These are phyloP conservation scores for Fusarium subtropicale DNA, from an alignment of 2,329 filamentous ascomycete genomes.

Conservation along the genomic window DNA sequence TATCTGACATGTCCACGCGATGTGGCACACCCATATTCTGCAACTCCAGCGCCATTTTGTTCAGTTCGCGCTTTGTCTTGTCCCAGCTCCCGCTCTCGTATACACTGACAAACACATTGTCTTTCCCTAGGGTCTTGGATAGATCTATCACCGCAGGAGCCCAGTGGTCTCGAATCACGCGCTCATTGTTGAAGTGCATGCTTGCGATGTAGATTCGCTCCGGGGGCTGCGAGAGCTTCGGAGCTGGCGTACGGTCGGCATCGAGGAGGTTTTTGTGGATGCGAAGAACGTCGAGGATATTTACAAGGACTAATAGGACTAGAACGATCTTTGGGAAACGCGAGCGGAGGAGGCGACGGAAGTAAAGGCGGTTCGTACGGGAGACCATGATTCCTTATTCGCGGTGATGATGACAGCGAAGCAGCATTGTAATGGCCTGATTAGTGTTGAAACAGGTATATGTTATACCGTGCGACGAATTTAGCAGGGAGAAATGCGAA, in stretches of 20 bases:
- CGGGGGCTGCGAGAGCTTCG: conserved; percentile 45
- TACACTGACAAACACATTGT: conserved; percentile 76
- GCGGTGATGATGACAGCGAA: conserved; percentile 34
- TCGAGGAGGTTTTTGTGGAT: conserved; percentile 52
- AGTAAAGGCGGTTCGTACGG: conserved; percentile 49
- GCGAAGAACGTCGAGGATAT: conserved; percentile 55
- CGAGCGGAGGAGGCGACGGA: conserved; percentile 55
- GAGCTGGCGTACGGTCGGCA: conserved; percentile 42
- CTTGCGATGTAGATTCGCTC: conserved; percentile 73
- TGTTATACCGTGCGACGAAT: neutral
- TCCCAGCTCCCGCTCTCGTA: conserved; percentile 78
- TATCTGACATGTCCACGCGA: conserved; percentile 67
- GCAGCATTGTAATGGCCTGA: conserved; percentile 37
- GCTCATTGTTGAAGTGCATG: conserved; percentile 75
- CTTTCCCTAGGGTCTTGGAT: conserved; percentile 65
- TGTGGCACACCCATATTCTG: conserved; percentile 63
- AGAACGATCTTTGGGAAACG: conserved; percentile 52
- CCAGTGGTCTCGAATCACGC: conserved; percentile 71
- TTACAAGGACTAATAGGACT: conserved; percentile 52
- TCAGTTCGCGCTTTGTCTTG: conserved; percentile 71
- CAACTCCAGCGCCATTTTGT: conserved; percentile 66
- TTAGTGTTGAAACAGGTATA: neutral
- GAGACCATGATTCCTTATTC: conserved; percentile 49
- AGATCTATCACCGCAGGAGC: conserved; percentile 69
- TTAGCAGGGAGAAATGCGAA: neutral